Evolutionary conservation across 2,329 filamentous ascomycete genomes (phyloP).

Genomic region (Fonsecaea erecta): DNA sequence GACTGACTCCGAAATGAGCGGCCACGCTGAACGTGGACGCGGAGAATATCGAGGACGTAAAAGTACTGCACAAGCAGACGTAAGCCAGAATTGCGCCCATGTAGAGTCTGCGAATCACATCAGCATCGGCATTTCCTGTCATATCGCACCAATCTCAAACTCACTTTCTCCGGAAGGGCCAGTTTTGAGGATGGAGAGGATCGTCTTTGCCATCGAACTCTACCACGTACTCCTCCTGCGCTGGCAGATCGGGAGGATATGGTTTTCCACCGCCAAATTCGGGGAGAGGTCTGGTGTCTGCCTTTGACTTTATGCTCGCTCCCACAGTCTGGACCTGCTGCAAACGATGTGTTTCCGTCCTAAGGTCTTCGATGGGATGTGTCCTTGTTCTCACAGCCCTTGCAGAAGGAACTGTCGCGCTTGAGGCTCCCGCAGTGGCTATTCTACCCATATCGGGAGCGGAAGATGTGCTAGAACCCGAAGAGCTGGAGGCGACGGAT

Average conservation of each 20-base stretch:
- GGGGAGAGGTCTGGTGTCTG: slow-evolving; percentile 44
- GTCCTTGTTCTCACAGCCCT: slow-evolving; percentile 33
- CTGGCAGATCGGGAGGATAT: slow-evolving; percentile 60
- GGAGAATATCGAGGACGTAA: slow-evolving; percentile 68
- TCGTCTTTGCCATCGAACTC: slow-evolving; percentile 84
- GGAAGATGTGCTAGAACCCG: slow-evolving; percentile 36
- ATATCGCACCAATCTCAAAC: background rate
- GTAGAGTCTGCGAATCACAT: slow-evolving; percentile 19
- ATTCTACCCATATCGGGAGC: slow-evolving; percentile 33
- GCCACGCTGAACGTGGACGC: slow-evolving; percentile 65
- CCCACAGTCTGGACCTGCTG: slow-evolving; percentile 52
- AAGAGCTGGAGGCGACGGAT: slow-evolving; percentile 36
- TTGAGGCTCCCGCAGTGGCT: slow-evolving; percentile 33
- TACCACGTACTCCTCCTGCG: slow-evolving; percentile 64
- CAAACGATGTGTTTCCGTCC: slow-evolving; percentile 38
- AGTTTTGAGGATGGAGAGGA: slow-evolving; percentile 85
- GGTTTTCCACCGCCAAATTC: slow-evolving; percentile 60
- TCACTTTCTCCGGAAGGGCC: slow-evolving; percentile 74
- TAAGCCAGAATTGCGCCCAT: slow-evolving; percentile 37
- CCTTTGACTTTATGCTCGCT: slow-evolving; percentile 40
- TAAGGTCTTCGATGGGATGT: slow-evolving; percentile 36
- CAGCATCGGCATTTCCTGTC: background rate
- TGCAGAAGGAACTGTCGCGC: slow-evolving; percentile 13
- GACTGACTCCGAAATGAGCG: slow-evolving; percentile 61
- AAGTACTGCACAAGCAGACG: slow-evolving; percentile 53